Percentiles rank a stretch among this genome's conserved stretches.
Conservation (phyloP, 345 rosid genomes). For the Salix brachista region DNA sequence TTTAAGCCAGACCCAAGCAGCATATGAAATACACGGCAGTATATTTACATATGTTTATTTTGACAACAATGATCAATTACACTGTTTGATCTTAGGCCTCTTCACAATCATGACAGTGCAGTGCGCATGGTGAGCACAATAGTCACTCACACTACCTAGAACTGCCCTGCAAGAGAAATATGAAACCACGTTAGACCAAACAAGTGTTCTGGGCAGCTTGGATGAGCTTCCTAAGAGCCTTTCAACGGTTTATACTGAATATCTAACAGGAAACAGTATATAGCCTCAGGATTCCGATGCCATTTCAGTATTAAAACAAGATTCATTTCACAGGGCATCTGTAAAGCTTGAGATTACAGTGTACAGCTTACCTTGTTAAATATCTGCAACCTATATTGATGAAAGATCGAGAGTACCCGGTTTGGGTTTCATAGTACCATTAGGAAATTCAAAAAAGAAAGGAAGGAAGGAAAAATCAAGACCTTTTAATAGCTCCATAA, state of each 20-base stretch:
- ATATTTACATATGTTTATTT: background rate
- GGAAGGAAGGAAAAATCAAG: background rate
- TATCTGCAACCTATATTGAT: too few species aligned
- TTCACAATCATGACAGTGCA: conserved; percentile 93
- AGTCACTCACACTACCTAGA: conserved; percentile 92
- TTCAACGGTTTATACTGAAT: background rate
- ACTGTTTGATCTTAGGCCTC: conserved; percentile 71
- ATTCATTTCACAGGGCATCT: background rate
- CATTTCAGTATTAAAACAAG: background rate
- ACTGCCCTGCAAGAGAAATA: conserved; percentile 60
- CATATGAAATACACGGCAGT: background rate
- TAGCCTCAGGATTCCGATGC: too few species aligned
- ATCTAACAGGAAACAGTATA: background rate
- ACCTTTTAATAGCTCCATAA: conserved; percentile 95
- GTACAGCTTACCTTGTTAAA: too few species aligned
- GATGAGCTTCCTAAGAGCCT: background rate
- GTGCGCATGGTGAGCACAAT: conserved; percentile 95
- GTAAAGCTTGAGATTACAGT: too few species aligned
- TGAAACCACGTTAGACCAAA: background rate
- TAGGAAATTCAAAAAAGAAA: background rate
- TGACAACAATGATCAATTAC: background rate
- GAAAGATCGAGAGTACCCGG: too few species aligned
- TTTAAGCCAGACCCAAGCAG: background rate
- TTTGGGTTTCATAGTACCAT: too few species aligned
- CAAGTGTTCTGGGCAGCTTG: background rate